Evolutionary conservation across 164 flowering plant genomes (phyloP).

Genomic region (Magnolia changhungtana): DNA sequence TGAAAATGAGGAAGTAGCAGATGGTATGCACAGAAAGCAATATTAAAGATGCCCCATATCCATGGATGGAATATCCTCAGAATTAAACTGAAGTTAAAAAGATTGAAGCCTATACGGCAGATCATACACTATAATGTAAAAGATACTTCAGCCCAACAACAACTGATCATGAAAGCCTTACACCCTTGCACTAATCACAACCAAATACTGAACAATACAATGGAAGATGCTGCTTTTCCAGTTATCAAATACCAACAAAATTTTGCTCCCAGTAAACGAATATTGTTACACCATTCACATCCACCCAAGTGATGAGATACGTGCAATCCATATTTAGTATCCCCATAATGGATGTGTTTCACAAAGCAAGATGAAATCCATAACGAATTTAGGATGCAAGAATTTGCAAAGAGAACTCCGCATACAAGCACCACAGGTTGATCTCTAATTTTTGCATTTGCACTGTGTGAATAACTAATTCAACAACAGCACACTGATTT

Average conservation of each 20-base stretch:
- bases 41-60: too few relatives aligned
- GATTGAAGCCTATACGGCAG: too few relatives aligned
- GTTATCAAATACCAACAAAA: neutral
- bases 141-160: neutral
- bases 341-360: neutral
- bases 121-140: neutral
- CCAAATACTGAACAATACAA: neutral
- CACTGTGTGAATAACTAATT: neutral
- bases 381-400: neutral
- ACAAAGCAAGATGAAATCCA: neutral
- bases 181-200: neutral
- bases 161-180: neutral
- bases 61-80: too few relatives aligned
- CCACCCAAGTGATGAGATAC: neutral
- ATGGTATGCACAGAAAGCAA: too few relatives aligned
- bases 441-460: neutral
- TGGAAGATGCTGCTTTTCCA: neutral
- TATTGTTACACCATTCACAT: neutral
- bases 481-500: too few relatives aligned
- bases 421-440: neutral
- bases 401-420: neutral
- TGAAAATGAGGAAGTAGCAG: too few relatives aligned
- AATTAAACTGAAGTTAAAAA: too few relatives aligned
- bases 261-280: neutral
- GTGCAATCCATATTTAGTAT: neutral